phyloP scores from a whole-genome alignment of 1,284 basidiomycete genomes.

The Somion occarium region DNA sequence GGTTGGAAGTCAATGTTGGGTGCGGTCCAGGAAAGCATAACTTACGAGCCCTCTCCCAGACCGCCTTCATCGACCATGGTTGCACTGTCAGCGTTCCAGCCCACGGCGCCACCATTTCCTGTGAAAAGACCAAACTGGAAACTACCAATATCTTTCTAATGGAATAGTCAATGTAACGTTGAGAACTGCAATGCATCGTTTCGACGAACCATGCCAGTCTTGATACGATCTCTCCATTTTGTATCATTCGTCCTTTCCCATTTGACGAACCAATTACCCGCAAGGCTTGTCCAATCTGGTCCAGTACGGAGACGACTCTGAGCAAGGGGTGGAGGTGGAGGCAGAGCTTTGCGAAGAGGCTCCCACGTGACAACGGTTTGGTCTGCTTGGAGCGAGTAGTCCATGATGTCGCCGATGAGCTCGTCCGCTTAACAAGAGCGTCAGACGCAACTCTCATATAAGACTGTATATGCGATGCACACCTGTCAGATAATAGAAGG shows the following conservation, averaged over 20 bases:
- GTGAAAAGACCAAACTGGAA: slow-evolving; percentile 38
- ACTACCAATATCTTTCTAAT: slow-evolving; percentile 32
- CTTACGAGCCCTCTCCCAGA: slow-evolving; percentile 29
- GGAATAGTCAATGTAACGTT: no score
- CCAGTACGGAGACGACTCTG: slow-evolving; percentile 37
- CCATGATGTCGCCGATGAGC: slow-evolving; percentile 38
- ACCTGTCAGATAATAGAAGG: slow-evolving; percentile 38
- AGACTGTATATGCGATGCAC: slow-evolving; percentile 2
- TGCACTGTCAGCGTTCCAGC: slow-evolving; percentile 37
- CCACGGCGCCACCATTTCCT: slow-evolving; percentile 34
- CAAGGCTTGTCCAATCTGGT: slow-evolving; percentile 38
- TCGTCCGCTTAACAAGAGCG: slow-evolving; percentile 30
- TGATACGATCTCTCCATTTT: slow-evolving; percentile 34
- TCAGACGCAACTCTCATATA: neutral
- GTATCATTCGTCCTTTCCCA: slow-evolving; percentile 40
- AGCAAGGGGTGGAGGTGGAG: slow-evolving; percentile 29
- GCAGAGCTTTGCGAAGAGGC: slow-evolving; percentile 35
- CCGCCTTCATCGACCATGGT: slow-evolving; percentile 37
- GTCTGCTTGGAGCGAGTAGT: slow-evolving; percentile 34
- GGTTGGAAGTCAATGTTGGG: neutral
- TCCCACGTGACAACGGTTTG: slow-evolving; percentile 39
- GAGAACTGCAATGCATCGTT: no score
- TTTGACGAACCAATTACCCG: slow-evolving; percentile 40
- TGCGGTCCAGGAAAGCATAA: slow-evolving; percentile 11
- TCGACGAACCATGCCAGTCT: slow-evolving; percentile 37